These are phyloP conservation scores for Phymatotrichopsis omnivora DNA, from an alignment of 2,329 filamentous ascomycete species.

Conservation along the genomic window DNA sequence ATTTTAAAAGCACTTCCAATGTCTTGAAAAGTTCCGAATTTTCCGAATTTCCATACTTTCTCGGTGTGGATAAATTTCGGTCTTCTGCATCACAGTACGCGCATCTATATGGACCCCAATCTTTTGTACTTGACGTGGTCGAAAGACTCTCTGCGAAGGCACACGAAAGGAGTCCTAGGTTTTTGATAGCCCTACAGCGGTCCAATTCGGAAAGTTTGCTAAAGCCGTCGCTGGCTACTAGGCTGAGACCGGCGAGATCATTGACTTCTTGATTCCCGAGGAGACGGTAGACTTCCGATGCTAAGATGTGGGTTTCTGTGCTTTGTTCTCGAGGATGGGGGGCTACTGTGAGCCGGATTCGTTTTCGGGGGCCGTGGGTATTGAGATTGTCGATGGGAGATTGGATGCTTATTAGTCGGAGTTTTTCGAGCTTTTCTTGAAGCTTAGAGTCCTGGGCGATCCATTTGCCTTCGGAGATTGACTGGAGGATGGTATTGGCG, in stretches of 20 bases:
- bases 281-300: slow-evolving; percentile 31
- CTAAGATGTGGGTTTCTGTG: slow-evolving; percentile 15
- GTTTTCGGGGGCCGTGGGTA: slow-evolving; percentile 16
- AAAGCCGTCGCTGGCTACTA: slow-evolving; percentile 40
- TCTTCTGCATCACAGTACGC: slow-evolving; percentile 21
- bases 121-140: slow-evolving; percentile 25
- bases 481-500: slow-evolving; percentile 13
- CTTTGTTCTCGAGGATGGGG: background rate
- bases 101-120: slow-evolving; percentile 13
- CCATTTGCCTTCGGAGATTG: slow-evolving; percentile 19
- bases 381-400: slow-evolving; percentile 3
- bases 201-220: slow-evolving; percentile 40
- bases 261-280: slow-evolving; percentile 32
- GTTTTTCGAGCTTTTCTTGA: slow-evolving; percentile 13
- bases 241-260: slow-evolving; percentile 33
- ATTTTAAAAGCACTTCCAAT: slow-evolving; percentile 33
- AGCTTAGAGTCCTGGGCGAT: slow-evolving; percentile 15
- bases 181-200: slow-evolving; percentile 45
- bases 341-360: slow-evolving; percentile 11
- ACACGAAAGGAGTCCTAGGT: slow-evolving; percentile 50
- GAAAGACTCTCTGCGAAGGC: slow-evolving; percentile 42
- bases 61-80: slow-evolving; percentile 1
- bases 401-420: slow-evolving; percentile 4
- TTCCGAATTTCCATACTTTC: slow-evolving; percentile 35
- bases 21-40: slow-evolving; percentile 40